Conservation (phyloP, 75 land plant genomes). For the Selaginella moellendorffii region DNA sequence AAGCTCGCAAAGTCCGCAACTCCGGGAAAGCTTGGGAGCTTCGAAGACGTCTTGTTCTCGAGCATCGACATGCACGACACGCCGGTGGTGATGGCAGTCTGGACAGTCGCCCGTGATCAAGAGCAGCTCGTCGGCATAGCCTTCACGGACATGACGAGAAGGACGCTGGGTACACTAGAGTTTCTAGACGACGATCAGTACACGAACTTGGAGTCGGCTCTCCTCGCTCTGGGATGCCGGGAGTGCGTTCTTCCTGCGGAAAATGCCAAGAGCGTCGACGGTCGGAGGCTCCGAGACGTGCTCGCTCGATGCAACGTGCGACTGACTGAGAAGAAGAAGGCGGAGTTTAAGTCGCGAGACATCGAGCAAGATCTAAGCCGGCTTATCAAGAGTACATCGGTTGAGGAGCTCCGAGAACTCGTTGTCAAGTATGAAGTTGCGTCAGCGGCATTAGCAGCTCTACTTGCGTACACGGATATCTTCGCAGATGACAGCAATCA, state of each 20-base stretch:
- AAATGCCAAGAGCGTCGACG: slow-evolving; percentile 37
- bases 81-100: slow-evolving; percentile 67
- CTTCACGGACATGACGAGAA: slow-evolving; percentile 60
- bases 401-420: slow-evolving; percentile 65
- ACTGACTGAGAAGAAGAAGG: slow-evolving; percentile 78
- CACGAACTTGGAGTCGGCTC: slow-evolving; percentile 78
- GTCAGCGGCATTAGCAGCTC: slow-evolving; percentile 58
- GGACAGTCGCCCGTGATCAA: slow-evolving; percentile 43
- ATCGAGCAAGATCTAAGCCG: slow-evolving; percentile 73
- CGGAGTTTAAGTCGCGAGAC: slow-evolving; percentile 72
- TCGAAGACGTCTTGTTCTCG: slow-evolving; percentile 89
- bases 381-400: slow-evolving; percentile 59
- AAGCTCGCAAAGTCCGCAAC: slow-evolving; percentile 64
- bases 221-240: slow-evolving; percentile 84
- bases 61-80: slow-evolving; percentile 97
- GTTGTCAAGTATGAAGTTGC: slow-evolving; percentile 57
- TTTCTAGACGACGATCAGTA: slow-evolving; percentile 90
- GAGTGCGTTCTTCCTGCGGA: slow-evolving; percentile 81
- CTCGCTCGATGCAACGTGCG: slow-evolving; percentile 60
- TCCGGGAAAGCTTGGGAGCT: slow-evolving; percentile 81
- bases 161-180: slow-evolving; percentile 69
- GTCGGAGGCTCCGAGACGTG: slow-evolving; percentile 47
- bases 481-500: slow-evolving; percentile 85
- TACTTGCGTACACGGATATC: slow-evolving; percentile 68
- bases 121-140: slow-evolving; percentile 66